Conservation (phyloP, 768 basidiomycete genomes). For the Stropharia rugosoannulata region DNA sequence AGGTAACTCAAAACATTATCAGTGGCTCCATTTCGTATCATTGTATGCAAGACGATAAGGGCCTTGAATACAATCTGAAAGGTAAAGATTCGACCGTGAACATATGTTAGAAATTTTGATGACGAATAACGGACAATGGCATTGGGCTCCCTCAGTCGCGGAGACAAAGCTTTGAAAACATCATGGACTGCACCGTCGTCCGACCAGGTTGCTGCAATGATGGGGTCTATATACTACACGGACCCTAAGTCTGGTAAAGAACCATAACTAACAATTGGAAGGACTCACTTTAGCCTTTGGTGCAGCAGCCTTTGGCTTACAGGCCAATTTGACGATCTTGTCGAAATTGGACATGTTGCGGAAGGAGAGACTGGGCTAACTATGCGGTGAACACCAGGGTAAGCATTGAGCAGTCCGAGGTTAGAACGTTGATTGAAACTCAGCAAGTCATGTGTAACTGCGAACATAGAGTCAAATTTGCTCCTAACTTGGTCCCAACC, state of each 20-base stretch:
- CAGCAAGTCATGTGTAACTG: conserved; percentile 24
- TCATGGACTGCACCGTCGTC: conserved; percentile 93
- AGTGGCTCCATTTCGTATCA: conserved; percentile 96
- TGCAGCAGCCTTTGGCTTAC: conserved; percentile 94
- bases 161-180: conserved; percentile 85
- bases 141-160: conserved; percentile 89
- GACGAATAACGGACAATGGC: conserved; percentile 60
- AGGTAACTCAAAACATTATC: conserved; percentile 89
- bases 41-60: conserved; percentile 89
- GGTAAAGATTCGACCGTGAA: conserved; percentile 1
- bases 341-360: conserved; percentile 72
- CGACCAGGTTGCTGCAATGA: conserved; percentile 95
- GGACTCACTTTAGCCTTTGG: conserved; percentile 87
- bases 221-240: conserved; percentile 88
- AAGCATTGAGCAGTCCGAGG: not conserved
- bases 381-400: not conserved
- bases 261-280: conserved; percentile 1
- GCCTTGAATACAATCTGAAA: conserved; percentile 95
- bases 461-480: not conserved
- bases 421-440: conserved; percentile 24
- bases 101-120: not conserved
- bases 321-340: conserved; percentile 94
- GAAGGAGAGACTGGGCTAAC: conserved; percentile 15
- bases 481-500: not conserved
- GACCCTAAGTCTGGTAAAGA: conserved; percentile 5